Evolutionary conservation across 108 stramenopile genomes (phyloP).

Genomic region (Conticribra guillardii): DNA sequence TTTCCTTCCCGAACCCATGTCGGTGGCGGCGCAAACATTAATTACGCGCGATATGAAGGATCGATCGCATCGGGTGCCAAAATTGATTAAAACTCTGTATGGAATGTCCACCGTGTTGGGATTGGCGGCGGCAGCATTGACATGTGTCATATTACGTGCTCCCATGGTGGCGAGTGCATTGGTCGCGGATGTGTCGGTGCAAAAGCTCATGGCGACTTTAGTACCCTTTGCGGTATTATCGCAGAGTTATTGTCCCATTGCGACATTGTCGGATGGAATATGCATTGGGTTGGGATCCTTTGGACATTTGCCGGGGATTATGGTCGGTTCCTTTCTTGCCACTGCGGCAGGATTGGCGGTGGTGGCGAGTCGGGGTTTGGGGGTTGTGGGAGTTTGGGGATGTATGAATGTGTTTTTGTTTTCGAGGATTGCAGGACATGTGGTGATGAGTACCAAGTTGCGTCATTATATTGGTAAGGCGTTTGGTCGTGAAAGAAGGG

Average conservation of each 20-base stretch:
- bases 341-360: conserved; percentile 19
- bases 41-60: conserved; percentile 39
- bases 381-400: conserved; percentile 36
- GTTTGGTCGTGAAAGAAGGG: background rate
- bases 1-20: conserved; percentile 39
- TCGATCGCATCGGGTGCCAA: conserved; percentile 26
- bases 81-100: conserved; percentile 34
- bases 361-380: conserved; percentile 5
- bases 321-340: conserved; percentile 25
- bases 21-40: conserved; percentile 38
- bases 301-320: conserved; percentile 28
- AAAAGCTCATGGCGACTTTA: conserved; percentile 14
- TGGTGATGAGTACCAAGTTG: conserved; percentile 27
- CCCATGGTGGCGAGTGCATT: conserved; percentile 24
- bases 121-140: conserved; percentile 16
- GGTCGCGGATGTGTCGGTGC: conserved; percentile 40
- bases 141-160: conserved; percentile 15
- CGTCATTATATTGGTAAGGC: conserved; percentile 17
- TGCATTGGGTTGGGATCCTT: conserved; percentile 35
- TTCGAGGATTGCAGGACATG: conserved; percentile 22
- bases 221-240: conserved; percentile 40
- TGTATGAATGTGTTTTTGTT: conserved; percentile 38
- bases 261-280: conserved; percentile 26
- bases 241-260: conserved; percentile 33
- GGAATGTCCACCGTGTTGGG: conserved; percentile 22